Evolutionary conservation across 164 flowering plant genomes (phyloP), one percentile per base, ranked within the genome.

Genomic region (Vitis labrusca): DNA sequence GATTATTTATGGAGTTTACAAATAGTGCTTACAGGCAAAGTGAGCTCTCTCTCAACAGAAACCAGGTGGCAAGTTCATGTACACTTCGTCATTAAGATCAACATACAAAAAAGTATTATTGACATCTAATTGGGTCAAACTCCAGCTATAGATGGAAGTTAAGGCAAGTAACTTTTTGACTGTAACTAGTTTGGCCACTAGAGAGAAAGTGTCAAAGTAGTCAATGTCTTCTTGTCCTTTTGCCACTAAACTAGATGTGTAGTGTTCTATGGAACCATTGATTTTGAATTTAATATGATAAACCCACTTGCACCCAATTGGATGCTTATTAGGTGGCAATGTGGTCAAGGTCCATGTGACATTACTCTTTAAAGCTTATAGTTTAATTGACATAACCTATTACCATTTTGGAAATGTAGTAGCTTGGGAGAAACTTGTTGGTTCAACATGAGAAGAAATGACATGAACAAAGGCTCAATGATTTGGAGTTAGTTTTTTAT

Each of bases 101-200:
- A 10, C 63, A 30, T 61, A 50, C 9, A 61, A 37, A 61, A 61
- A 61, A 3, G 48, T 16, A 61, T 61, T 61, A 30, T 61, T 61
- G 10, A 61, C 63, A 61, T 61, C 63, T 9, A 61, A 61, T 29
- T 61, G 63, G 48, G 7, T 5, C 14, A 61, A 14, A 10, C 2
- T 9, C 47, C 63, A 61, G 1, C 37, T 30, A 5, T 14, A 10
- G n/a, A 30, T 15, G 37, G 63, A 7, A 30, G 63, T 50, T 0
- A 61, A 11, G n/a, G 49, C 10, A 61, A 11, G 0, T 15, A 10
- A 47, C 27, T 0, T 23, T 23, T 23, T 1, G 27, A 23, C 27
- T 23, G 27, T 23, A 23, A 23, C 27, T 23, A 23, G 27, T 23
- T 23, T 23, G 27, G 27, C 27, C 27, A 23, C 27, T 23, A 23